Conservation (phyloP, 2,329 filamentous ascomycete species). For the Grosmannia serpens region DNA sequence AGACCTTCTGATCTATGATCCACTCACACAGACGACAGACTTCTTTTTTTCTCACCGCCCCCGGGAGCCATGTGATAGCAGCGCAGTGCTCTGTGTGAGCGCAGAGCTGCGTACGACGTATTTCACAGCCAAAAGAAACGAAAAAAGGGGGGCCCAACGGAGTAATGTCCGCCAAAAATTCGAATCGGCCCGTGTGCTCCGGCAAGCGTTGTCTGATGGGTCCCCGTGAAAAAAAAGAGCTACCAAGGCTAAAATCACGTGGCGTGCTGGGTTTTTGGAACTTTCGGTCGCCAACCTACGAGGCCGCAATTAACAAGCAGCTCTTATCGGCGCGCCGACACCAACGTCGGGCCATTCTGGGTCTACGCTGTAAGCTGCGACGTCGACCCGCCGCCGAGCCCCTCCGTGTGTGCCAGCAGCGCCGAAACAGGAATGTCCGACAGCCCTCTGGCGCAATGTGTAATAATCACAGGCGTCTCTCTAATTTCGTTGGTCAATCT, state of each 20-base stretch:
- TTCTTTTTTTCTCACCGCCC: not conserved
- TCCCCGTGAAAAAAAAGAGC: not conserved
- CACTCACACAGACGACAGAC: not conserved
- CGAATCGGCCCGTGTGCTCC: slow-evolving; percentile 8
- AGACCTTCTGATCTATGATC: not conserved
- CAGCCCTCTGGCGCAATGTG: not conserved
- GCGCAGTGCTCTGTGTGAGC: not conserved
- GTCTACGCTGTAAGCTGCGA: not conserved
- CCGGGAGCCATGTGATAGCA: not conserved
- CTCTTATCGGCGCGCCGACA: not conserved
- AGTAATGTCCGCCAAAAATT: not conserved
- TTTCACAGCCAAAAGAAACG: not conserved
- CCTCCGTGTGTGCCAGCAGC: not conserved
- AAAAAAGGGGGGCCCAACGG: not conserved
- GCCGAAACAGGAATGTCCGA: not conserved
- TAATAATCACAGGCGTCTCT: not conserved
- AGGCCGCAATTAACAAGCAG: not conserved
- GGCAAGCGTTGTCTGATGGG: not conserved
- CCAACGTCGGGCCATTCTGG: not conserved
- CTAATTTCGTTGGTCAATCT: not conserved
- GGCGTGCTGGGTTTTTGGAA: not conserved
- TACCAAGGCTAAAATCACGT: not conserved
- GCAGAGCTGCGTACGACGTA: not conserved
- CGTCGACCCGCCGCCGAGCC: not conserved
- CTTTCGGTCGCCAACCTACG: not conserved